A percentile compares a stretch with the other conserved stretches of the same genome.
Evolutionary conservation across 257 asterid genomes (phyloP).

Genomic region (Salvia miltiorrhiza): DNA sequence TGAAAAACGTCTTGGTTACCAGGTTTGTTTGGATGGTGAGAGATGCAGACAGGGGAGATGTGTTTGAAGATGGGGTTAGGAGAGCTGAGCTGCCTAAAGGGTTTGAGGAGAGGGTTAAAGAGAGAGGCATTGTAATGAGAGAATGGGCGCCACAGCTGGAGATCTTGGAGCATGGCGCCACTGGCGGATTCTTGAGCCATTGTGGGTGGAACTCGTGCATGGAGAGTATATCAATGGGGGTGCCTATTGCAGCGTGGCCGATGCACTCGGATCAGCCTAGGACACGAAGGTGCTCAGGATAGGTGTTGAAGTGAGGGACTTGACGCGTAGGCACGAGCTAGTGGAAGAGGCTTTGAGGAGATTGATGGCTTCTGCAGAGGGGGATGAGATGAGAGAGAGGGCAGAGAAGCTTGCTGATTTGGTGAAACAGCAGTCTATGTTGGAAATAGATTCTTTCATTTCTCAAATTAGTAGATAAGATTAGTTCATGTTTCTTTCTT

Average conservation of each 20-base stretch:
- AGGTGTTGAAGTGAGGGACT: not conserved
- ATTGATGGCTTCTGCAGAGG: slow-evolving; percentile 1
- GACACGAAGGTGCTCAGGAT: slow-evolving; percentile 8
- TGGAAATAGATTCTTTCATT: not conserved
- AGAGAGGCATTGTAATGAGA: slow-evolving; percentile 25
- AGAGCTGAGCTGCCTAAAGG: slow-evolving; percentile 21
- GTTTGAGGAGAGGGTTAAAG: slow-evolving; percentile 25
- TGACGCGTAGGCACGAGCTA: not conserved
- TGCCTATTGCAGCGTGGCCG: not conserved
- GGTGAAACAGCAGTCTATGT: not conserved
- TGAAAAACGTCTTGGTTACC: too few relatives aligned
- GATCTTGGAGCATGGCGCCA: not conserved
- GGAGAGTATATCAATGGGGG: not conserved
- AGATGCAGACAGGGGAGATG: slow-evolving; percentile 39
- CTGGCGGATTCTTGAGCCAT: slow-evolving; percentile 3
- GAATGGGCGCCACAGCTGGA: slow-evolving; percentile 45
- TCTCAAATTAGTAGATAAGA: not conserved
- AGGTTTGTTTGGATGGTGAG: slow-evolving; percentile 44
- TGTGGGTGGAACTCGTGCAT: slow-evolving; percentile 17
- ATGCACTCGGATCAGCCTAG: slow-evolving; percentile 8
- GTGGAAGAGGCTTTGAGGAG: not conserved
- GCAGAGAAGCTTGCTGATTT: not conserved
- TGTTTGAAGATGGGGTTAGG: slow-evolving; percentile 10
- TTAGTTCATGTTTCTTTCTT: not conserved
- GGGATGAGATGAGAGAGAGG: slow-evolving; percentile 7